Percentiles rank a stretch among this genome's conserved stretches.
Conservation (phyloP, 129 eudicot species). For the Pseudognaphalium luteoalbum region DNA sequence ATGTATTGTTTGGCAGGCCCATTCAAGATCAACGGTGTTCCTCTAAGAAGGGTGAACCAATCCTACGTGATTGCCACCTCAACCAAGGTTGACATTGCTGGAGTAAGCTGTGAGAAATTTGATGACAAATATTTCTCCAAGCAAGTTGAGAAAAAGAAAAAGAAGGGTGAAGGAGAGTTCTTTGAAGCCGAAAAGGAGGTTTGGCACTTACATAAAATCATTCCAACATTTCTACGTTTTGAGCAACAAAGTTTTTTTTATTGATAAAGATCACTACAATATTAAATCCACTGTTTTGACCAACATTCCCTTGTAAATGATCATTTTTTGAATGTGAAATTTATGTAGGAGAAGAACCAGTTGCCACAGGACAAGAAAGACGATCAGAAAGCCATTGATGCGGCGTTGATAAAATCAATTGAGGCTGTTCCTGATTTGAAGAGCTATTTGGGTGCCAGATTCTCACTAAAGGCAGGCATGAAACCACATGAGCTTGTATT, state of each 20-base stretch:
- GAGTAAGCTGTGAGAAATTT: conserved; percentile 50
- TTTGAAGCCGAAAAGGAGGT: conserved; percentile 71
- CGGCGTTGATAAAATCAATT: conserved; percentile 48
- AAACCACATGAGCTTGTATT: conserved; percentile 70
- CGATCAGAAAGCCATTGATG: conserved; percentile 63
- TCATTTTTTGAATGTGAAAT: not conserved
- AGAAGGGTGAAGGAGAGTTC: conserved; percentile 68
- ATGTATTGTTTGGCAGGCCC: conserved; percentile 43
- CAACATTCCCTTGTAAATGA: not conserved
- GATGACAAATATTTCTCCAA: conserved; percentile 64
- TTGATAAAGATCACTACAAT: no score
- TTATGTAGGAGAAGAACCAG: conserved; percentile 44
- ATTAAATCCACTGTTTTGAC: no score
- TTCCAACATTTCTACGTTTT: not conserved
- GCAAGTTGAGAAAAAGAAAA: conserved; percentile 62
- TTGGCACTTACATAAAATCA: not conserved
- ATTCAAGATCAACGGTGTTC: conserved; percentile 69
- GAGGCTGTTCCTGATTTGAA: conserved; percentile 61
- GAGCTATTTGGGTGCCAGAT: conserved; percentile 63
- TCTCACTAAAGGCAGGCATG: conserved; percentile 64
- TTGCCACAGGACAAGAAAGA: conserved; percentile 67
- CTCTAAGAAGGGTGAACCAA: conserved; percentile 76
- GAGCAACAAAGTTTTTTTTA: no score
- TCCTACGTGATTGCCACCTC: conserved; percentile 70
- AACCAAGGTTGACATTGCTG: conserved; percentile 59